Percentiles rank a stretch among this genome's conserved stretches.
phyloP scores from a whole-genome alignment of 352 stramenopile genomes.

The Pythium insidiosum region DNA sequence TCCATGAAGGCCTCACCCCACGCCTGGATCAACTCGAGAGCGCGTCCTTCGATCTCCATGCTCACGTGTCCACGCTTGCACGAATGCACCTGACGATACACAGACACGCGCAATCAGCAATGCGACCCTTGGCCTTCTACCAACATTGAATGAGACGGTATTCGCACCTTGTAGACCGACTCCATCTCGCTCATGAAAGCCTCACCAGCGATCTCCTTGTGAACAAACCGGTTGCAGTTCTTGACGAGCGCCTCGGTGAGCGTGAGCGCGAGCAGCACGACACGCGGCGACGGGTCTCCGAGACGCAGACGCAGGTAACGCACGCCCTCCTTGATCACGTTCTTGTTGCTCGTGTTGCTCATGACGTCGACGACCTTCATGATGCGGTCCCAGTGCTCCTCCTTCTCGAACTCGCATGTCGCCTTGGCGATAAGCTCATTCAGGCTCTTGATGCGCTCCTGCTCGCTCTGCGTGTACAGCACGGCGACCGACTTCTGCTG shows the following conservation, averaged over 20 bases:
- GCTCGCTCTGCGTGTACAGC: conserved; percentile 63
- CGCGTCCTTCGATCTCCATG: conserved; percentile 61
- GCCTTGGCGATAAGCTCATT: conserved; percentile 57
- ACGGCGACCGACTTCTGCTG: conserved; percentile 75
- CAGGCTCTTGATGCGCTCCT: conserved; percentile 68
- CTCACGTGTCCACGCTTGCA: conserved; percentile 62
- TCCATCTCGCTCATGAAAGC: conserved; percentile 72
- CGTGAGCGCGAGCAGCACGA: conserved; percentile 57
- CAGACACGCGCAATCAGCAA: too few relatives aligned
- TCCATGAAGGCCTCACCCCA: conserved; percentile 82
- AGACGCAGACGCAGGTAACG: conserved; percentile 64
- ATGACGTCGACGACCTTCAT: conserved; percentile 71
- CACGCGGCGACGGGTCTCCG: conserved; percentile 45
- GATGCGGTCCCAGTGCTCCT: conserved; percentile 71
- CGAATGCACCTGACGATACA: too few relatives aligned
- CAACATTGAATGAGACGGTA: too few relatives aligned
- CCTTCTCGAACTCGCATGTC: conserved; percentile 64
- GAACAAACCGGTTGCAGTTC: conserved; percentile 65
- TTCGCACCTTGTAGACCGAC: conserved; percentile 60
- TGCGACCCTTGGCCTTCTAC: too few relatives aligned
- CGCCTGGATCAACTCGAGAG: conserved; percentile 67
- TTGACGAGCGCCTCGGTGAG: conserved; percentile 70
- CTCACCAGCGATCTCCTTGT: conserved; percentile 58
- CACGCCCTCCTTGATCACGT: conserved; percentile 61
- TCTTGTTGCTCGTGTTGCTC: conserved; percentile 46